phyloP scores from a whole-genome alignment of 2,329 filamentous ascomycete species.

The Fusarium sp. region DNA sequence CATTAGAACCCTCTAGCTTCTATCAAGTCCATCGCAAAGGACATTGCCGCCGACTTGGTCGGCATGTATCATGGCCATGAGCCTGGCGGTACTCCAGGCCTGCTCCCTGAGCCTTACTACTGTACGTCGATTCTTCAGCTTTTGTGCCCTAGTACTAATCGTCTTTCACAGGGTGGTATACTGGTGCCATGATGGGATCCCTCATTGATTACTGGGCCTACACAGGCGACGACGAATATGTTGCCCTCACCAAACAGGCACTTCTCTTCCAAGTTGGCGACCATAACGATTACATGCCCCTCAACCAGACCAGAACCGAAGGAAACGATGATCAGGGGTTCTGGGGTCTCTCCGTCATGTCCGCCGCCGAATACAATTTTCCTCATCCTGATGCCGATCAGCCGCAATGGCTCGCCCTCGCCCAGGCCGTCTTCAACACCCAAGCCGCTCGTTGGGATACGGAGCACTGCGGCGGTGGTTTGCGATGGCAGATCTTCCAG shows the following conservation, averaged over 20 bases:
- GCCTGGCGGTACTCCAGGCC: slow-evolving; percentile 62
- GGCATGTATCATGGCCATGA: slow-evolving; percentile 59
- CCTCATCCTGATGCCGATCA: slow-evolving; percentile 65
- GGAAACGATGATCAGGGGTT: slow-evolving; percentile 83
- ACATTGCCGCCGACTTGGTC: slow-evolving; percentile 63
- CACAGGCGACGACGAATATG: slow-evolving; percentile 79
- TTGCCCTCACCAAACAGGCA: slow-evolving; percentile 73
- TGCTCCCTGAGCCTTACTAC: slow-evolving; percentile 66
- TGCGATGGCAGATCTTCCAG: slow-evolving; percentile 87
- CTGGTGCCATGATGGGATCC: slow-evolving; percentile 76
- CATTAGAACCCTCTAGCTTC: slow-evolving; percentile 55
- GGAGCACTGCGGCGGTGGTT: slow-evolving; percentile 75
- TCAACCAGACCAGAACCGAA: slow-evolving; percentile 74
- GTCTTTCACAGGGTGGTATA: slow-evolving; percentile 71
- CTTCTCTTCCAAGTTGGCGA: slow-evolving; percentile 81
- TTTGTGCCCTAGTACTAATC: slow-evolving; percentile 4
- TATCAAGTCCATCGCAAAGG: slow-evolving; percentile 60
- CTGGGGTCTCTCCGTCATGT: slow-evolving; percentile 78
- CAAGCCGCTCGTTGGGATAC: slow-evolving; percentile 80
- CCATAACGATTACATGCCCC: slow-evolving; percentile 81
- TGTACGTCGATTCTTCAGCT: slow-evolving; percentile 53
- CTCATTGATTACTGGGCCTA: slow-evolving; percentile 89
- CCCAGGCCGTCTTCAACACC: slow-evolving; percentile 84
- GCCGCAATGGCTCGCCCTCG: slow-evolving; percentile 77
- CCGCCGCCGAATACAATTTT: slow-evolving; percentile 77